Evolutionary conservation across 306 rosid genomes (phyloP).

Genomic region (Pyrus pyrifolia): DNA sequence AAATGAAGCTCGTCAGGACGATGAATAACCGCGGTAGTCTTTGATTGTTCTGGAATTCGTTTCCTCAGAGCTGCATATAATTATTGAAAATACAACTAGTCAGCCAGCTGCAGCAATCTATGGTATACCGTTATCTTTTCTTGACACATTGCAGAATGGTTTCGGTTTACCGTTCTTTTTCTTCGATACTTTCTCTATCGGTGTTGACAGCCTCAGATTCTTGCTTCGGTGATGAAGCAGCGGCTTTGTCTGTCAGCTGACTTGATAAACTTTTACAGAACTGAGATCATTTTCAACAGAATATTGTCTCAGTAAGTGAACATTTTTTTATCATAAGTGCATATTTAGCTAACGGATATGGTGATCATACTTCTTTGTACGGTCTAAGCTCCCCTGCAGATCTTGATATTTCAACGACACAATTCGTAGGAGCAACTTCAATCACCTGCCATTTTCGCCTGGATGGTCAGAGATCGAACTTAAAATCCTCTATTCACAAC

Average conservation of each 20-base stretch:
- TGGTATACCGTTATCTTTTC: neutral
- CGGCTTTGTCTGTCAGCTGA: conserved; percentile 39
- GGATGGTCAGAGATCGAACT: conserved; percentile 1
- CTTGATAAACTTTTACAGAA: conserved; percentile 62
- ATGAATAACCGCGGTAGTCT: conserved; percentile 26
- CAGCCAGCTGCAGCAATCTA: conserved; percentile 14
- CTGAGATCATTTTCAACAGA: conserved; percentile 37
- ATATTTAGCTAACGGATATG: neutral
- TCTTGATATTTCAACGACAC: conserved; percentile 68
- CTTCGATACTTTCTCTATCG: conserved; percentile 12
- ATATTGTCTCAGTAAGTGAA: conserved; percentile 6
- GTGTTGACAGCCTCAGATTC: conserved; percentile 17
- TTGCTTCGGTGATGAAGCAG: conserved; percentile 23
- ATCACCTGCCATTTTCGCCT: conserved; percentile 49
- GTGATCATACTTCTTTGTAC: conserved; percentile 42
- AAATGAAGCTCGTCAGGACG: conserved; percentile 20
- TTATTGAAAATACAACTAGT: conserved; percentile 13
- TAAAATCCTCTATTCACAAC: neutral
- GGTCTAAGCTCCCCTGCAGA: conserved; percentile 56
- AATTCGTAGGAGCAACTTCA: conserved; percentile 70
- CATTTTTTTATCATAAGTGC: neutral
- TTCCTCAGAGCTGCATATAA: conserved; percentile 38
- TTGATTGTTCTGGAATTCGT: conserved; percentile 15
- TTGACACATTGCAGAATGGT: neutral
- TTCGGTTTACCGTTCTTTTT: conserved; percentile 25